A percentile compares a stretch with the other conserved stretches of the same genome.
phyloP scores from a whole-genome alignment of 495 filamentous ascomycete genomes.

The Xylaria curta region DNA sequence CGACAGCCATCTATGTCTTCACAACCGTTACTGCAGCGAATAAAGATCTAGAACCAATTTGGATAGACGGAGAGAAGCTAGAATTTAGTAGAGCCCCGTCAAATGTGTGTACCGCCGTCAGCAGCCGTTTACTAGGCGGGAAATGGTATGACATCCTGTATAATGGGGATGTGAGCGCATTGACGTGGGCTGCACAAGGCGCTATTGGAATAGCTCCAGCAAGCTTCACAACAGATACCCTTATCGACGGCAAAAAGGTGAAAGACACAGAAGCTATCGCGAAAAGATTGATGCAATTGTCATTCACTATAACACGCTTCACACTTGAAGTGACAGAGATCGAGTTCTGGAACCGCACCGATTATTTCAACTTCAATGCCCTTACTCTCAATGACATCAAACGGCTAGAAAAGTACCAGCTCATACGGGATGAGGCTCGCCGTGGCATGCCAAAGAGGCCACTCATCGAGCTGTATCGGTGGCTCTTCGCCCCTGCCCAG shows the following conservation, averaged over 20 bases:
- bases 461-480: not conserved
- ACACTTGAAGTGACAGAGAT: not conserved
- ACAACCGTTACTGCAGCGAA: not conserved
- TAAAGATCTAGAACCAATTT: not conserved
- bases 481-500: not conserved
- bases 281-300: not conserved
- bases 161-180: not conserved
- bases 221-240: constrained; percentile 1
- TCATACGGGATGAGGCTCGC: not conserved
- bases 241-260: not conserved
- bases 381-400: not conserved
- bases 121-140: not conserved
- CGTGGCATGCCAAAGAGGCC: not conserved
- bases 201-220: not conserved
- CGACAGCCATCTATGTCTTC: not conserved
- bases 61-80: not conserved
- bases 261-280: not conserved
- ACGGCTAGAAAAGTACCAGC: not conserved
- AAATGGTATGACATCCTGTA: not conserved
- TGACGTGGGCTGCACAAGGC: not conserved
- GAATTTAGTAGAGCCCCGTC: not conserved
- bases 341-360: not conserved
- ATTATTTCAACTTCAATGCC: constrained; percentile 1
- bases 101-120: not conserved
- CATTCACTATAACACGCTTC: not conserved